Evolutionary conservation across 352 stramenopile genomes (phyloP).

Genomic region (Pythium rishiriense): DNA sequence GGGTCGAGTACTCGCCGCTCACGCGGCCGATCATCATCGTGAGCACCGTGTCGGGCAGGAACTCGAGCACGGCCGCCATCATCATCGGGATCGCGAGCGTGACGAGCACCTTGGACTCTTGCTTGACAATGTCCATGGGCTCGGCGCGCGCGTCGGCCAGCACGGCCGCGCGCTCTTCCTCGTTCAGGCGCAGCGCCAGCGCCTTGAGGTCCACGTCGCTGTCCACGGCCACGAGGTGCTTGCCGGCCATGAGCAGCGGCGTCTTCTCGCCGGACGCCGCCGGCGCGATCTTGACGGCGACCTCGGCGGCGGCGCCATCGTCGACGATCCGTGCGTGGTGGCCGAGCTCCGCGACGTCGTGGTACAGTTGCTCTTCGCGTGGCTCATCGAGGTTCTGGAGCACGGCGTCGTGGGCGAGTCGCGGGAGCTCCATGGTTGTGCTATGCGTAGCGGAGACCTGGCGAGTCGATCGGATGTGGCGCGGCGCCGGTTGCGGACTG

Average conservation of each 20-base stretch:
- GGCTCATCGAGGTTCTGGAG: conserved; percentile 38
- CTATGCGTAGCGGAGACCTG: neutral
- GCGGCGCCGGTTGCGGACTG: conserved; percentile 6
- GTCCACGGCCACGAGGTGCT: conserved; percentile 23
- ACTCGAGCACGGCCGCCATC: conserved; percentile 37
- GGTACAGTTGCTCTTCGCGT: conserved; percentile 27
- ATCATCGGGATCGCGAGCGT: conserved; percentile 46
- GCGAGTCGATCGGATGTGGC: neutral
- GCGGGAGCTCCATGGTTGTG: conserved; percentile 33
- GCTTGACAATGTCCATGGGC: conserved; percentile 23
- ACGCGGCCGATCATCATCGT: conserved; percentile 59
- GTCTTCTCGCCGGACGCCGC: conserved; percentile 24
- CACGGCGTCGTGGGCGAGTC: conserved; percentile 30
- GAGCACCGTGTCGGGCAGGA: conserved; percentile 37
- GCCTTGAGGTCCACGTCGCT: conserved; percentile 20
- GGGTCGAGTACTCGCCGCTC: conserved; percentile 44
- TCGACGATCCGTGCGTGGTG: conserved; percentile 25
- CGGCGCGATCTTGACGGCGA: conserved; percentile 8
- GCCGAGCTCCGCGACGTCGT: conserved; percentile 25
- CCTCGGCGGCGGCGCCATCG: neutral
- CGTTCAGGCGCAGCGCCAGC: conserved; percentile 24
- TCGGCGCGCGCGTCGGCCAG: conserved; percentile 26
- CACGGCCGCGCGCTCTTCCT: conserved; percentile 30
- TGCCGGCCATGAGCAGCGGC: conserved; percentile 27
- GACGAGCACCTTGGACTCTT: conserved; percentile 27